Evolutionary conservation across 805 yeast genomes (phyloP), one percentile per base, ranked within the genome.

Genomic region (Wickerhamomyces tratensis): DNA sequence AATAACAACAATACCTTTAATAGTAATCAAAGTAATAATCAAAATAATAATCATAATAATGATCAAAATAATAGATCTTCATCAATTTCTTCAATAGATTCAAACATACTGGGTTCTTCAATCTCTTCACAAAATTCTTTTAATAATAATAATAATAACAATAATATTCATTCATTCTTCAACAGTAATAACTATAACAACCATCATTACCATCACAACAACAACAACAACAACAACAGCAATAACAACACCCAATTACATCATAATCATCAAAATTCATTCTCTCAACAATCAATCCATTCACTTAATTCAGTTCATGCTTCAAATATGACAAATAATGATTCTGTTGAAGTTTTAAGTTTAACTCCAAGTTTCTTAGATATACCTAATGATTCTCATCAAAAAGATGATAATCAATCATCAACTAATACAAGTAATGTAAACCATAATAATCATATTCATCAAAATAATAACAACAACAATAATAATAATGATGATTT

Each of bases 281-380:
- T 27, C 30, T 27, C 7, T 10, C 30, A 27, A 27, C 10, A 27
- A 27, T 27, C 30, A 27, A 27, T 20, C 20, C 20, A 20, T 20
- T 20, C 20, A 20, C 4, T 20, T 20, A 2, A 20, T 20, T 20
- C 20, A 20, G 4, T 20, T 20, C 20, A 20, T 14, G 12, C 15
- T 11, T 20, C 26, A 7, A 36, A 40, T 33, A n/a, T 38, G 37
- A 41, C 35, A 13, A 43, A 39, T 15, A 34, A 25, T 36, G 6
- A 33, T 41, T 15, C 62, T 41, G 68, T 65, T 6, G 72, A 65
- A 45, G 70, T 64, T 6, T 42, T 65, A 12, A 63, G 70, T 1
- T 42, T 67, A 37, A 65, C 68, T 6, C 70, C 72, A 7, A 59
- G 67, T 38, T 65, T 65, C 41, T 57, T 63, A 59, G 72, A 67